Evolutionary conservation across 2,329 filamentous ascomycete genomes (phyloP), one percentile per base, ranked within the genome.

Genomic region (Colletotrichum sansevieriae): DNA sequence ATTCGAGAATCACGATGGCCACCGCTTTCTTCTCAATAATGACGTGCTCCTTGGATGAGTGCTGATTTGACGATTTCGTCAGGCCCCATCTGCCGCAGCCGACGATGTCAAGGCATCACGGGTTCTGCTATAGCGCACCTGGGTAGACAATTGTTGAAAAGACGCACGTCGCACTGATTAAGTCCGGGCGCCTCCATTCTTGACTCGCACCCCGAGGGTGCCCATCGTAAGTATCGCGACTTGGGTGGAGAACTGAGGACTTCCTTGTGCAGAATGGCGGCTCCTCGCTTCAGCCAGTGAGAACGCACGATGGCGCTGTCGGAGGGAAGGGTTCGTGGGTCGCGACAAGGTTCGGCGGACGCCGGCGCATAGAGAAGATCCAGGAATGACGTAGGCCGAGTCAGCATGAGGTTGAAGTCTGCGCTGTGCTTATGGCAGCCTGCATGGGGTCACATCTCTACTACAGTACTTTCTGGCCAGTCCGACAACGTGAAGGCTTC

Each of bases 371-470:
- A 18, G 47, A n/a, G 15, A 49, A 18, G 12, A 56, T 15, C n/a
- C 22, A 18, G 59, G 6, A 35, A 65, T 68, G 65, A 68, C 65
- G 65, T 41, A 65, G 49, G 62, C 65, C 65, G 65, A 68, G 65
- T 55, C 22, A 55, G 3, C 9, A 55, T 6, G 13, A 8, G 3
- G 33, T 41, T 37, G 41, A 13, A 47, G 15, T 56, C 39, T 49
- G 61, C 22, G 33, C 44, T 25, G 25, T 25, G 25, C 25, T 25
- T 25, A 5, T 5, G 25, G 25, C 25, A 25, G 25, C 25, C 25
- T 25, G 25, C 22, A 22, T 22, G 22, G 22, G 22, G 2, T 22
- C 22, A 22, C 22, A 22, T 22, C 22, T 4, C 22, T 68, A 29
- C 18, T 18, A 18, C 18, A 18, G 18, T 18, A 18, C 22, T 11